phyloP scores from a whole-genome alignment of 371 early-diverging fungal species.

The Mucor sp. region DNA sequence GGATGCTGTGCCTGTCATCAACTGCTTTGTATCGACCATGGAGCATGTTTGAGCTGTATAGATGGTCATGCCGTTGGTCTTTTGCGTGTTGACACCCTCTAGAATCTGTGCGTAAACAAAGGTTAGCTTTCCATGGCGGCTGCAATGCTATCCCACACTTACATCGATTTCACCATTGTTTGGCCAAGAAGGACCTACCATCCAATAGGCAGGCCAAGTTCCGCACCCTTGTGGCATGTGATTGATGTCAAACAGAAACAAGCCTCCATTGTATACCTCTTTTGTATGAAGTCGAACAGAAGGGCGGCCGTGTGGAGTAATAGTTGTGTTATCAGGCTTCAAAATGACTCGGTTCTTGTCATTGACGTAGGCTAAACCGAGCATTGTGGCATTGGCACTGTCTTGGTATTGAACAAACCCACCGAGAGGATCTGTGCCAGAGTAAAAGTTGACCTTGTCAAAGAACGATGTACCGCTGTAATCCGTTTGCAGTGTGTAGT shows the following conservation, averaged over 20 bases:
- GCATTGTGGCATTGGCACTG: constrained; percentile 18
- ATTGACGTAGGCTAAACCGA: constrained; percentile 8
- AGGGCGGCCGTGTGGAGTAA: constrained; percentile 17
- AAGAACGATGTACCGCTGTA: constrained; percentile 22
- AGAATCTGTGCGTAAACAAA: constrained; percentile 5
- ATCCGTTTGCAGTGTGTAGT: not conserved
- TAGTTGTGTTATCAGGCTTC: constrained; percentile 17
- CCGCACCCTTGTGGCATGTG: constrained; percentile 48
- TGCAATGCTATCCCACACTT: not conserved
- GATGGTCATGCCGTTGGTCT: constrained; percentile 20
- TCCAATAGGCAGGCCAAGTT: constrained; percentile 45
- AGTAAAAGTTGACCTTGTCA: constrained; percentile 38
- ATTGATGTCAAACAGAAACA: constrained; percentile 34
- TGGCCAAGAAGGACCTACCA: constrained; percentile 37
- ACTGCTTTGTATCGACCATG: constrained; percentile 6
- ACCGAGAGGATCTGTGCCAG: constrained; percentile 43
- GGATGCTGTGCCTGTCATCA: not conserved
- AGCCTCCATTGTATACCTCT: constrained; percentile 15
- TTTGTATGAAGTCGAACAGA: constrained; percentile 31
- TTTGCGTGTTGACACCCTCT: constrained; percentile 36
- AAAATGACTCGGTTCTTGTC: constrained; percentile 8
- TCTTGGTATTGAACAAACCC: constrained; percentile 49
- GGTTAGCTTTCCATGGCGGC: too few relatives aligned
- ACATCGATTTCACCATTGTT: constrained; percentile 39
- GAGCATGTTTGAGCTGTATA: constrained; percentile 20